Evolutionary conservation across 2,329 filamentous ascomycete genomes (phyloP), one percentile per base, ranked within the genome.

Genomic region (Penicillium rolfsii): DNA sequence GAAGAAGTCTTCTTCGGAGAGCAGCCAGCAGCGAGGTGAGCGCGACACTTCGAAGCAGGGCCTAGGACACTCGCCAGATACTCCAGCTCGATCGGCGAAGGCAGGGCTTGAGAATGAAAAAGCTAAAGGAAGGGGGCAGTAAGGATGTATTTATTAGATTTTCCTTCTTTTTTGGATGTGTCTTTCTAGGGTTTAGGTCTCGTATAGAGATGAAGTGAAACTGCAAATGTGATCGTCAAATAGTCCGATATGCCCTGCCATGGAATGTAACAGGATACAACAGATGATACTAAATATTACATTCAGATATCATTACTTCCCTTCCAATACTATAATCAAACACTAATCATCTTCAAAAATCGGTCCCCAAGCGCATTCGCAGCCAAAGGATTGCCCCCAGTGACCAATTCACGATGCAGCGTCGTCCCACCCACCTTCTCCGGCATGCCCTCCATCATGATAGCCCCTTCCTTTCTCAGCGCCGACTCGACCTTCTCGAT

Each of bases 351-450:
- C 35, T 62, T 63, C 57, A 77, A 57, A 63, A 77, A 76, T 52
- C 71, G 64, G 59, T 72, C 67, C 12, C 74, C 75, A 19, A 77
- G 58, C 52, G 66, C 64, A 52, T 69, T 64, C 8, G 75, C 74
- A 3, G 73, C 73, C 64, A 70, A 55, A 16, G 74, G 75, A 61
- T 76, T 76, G 7, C 69, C 73, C 1, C 71, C 74, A 4, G 69
- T 73, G 4, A 76, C 66, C 54, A 77, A 59, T 64, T 82, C 80
- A 1, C 77, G 67, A 65, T 82, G 76, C 12, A 81, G 73, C 0
- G 78, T 81, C 5, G 81, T 78, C 19, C 68, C 70, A 0, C 79
- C 80, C 59, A 77, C 43, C 57, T 76, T 77, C 70, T 79, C 77
- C 5, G 69, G 66, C 1, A 72, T 24, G 1, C 79, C 78, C 58